Evolutionary conservation across 2,329 filamentous ascomycete genomes (phyloP).

Genomic region (Blastomyces gilchristii): DNA sequence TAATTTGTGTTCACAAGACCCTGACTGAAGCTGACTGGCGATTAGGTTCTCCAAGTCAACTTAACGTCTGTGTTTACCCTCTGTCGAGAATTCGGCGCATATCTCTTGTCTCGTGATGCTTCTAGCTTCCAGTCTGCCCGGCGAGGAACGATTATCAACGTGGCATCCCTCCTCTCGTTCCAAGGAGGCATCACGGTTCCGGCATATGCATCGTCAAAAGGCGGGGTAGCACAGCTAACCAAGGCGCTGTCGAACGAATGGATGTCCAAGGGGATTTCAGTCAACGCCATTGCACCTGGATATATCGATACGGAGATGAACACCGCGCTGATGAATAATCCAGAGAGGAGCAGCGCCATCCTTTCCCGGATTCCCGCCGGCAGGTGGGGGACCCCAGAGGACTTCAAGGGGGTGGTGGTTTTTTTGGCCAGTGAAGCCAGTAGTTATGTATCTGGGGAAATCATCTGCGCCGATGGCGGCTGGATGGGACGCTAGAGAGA

Average conservation of each 20-base stretch:
- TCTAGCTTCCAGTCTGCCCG: constrained; percentile 42
- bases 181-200: constrained; percentile 83
- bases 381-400: constrained; percentile 17
- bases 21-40: neutral
- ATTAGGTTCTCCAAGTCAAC: constrained; percentile 71
- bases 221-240: constrained; percentile 72
- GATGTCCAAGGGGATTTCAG: constrained; percentile 65
- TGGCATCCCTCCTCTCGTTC: constrained; percentile 70
- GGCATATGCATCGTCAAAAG: constrained; percentile 78
- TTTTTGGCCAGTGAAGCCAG: constrained; percentile 19
- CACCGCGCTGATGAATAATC: constrained; percentile 63
- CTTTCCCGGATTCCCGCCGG: constrained; percentile 21
- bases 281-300: constrained; percentile 82
- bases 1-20: neutral
- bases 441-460: constrained; percentile 39
- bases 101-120: constrained; percentile 56
- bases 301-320: constrained; percentile 97
- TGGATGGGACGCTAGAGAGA: constrained; percentile 70
- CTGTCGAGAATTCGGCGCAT: constrained; percentile 64
- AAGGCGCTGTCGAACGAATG: constrained; percentile 83
- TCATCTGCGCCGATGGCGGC: constrained; percentile 75
- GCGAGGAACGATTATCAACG: constrained; percentile 65
- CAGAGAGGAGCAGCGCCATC: constrained; percentile 60
- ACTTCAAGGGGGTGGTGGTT: constrained; percentile 18
- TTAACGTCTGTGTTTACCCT: constrained; percentile 71